Conservation (phyloP, 1,139 yeast genomes). For the Suhomyces yuchorum region DNA sequence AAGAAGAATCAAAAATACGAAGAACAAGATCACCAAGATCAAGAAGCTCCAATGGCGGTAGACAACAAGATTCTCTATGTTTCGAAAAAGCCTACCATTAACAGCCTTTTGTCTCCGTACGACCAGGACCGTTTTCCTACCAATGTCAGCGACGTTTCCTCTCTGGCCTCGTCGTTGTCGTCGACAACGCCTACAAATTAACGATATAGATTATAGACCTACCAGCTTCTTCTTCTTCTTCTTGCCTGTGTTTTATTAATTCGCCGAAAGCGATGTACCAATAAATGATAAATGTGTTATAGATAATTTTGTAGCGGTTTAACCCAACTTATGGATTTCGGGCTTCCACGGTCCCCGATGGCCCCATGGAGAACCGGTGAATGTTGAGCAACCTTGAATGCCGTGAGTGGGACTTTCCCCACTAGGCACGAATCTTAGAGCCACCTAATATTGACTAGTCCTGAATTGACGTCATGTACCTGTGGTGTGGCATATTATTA, state of each 20-base stretch:
- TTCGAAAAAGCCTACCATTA: conserved; percentile 40
- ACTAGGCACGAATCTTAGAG: neutral
- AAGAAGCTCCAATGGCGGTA: neutral
- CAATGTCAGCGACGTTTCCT: conserved; percentile 5
- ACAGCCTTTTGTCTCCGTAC: conserved; percentile 36
- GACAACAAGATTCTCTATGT: conserved; percentile 9
- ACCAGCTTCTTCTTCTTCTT: neutral
- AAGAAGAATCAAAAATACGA: neutral
- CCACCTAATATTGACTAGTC: neutral
- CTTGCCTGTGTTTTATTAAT: conserved; percentile 4
- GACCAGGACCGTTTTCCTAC: conserved; percentile 25
- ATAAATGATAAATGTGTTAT: conserved; percentile 2
- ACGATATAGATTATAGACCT: conserved; percentile 6
- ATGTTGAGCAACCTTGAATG: neutral
- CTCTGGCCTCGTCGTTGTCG: conserved; percentile 9
- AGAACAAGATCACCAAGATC: conserved; percentile 1
- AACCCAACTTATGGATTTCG: neutral
- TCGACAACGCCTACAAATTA: conserved; percentile 9
- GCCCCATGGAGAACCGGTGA: neutral
- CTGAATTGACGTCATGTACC: neutral
- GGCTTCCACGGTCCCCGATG: neutral
- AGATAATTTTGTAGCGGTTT: neutral
- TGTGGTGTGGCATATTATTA: neutral
- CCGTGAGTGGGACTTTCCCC: too few species aligned
- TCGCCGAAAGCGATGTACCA: conserved; percentile 4